Base-by-base conservation (phyloP, 371 early-diverging fungal species). In the Syncephalastrum contaminatum region DNA sequence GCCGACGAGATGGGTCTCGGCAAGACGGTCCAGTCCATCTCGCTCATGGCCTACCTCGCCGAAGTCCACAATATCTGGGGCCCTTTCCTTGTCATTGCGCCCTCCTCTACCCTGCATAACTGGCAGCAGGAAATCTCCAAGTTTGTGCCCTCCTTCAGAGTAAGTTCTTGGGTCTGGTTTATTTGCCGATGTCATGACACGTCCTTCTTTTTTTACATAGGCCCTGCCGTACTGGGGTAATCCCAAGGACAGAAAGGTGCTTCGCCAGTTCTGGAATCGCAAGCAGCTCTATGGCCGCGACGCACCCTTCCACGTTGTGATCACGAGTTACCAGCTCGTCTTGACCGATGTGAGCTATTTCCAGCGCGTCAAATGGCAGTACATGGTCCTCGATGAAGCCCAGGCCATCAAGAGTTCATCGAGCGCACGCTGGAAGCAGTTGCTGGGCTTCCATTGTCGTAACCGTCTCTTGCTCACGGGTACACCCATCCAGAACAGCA, bases 341-440 rank as follows among this genome's bases (percentile, higher is more conserved):
- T 86, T 96, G 14, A 79, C 88, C 21, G 99, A 98, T 64, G 88
- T 92, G 42, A 82, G 84, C 47, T 89, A 93, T 59, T 87, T 99
- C 53, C 87, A 86, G 62, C 85, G 92, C 24, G 86, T 94, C 58
- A 94, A 93, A 69, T 99, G 97, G 97, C 94, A 97, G 77, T 99
- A 97, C 68, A 95, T 98, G 97, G 87, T 99, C 48, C 76, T 98
- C 22, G 99, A 99, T 75, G 99, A 98, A 75, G 98, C 98, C 4
- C 98, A 98, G 65, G 97, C 98, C 10, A 97, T 98, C 67, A 99
- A 99, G 73, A 93, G 92, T 66, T 91, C 91, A 13, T 68, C 84
- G 1, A 88, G 91, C 67, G 83, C 89, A 22, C 85, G 98, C 48
- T 98, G 98, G 98, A 95, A 95, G 67, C 89, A 89, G 39, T 72